Base-by-base conservation (phyloP, 495 filamentous ascomycete species). In the Diplogelasinospora grovesii region DNA sequence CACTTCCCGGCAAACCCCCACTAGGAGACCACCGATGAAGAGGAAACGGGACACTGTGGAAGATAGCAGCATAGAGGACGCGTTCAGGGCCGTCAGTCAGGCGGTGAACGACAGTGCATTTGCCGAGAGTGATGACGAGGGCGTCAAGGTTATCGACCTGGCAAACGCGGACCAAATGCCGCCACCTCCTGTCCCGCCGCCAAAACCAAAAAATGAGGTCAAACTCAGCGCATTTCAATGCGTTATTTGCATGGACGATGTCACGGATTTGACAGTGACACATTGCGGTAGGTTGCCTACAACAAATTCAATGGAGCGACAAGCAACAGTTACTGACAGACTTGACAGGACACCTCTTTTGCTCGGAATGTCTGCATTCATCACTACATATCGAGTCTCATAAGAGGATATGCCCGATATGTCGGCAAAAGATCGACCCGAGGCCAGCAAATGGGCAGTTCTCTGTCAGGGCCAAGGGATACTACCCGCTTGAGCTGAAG, bases 201-300 rank as follows among this genome's bases (percentile, higher is more conserved):
- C 63, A 2, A 66, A 69, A 20, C 55, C 61, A 10, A 78, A 76
- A 24, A 71, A 73, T 43, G 65, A 70, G 24, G 46, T 72, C 36
- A 74, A 73, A 50, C 43, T 85, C 36, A 65, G 74, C 41, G 59
- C 61, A 35, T 64, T 86, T 44, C 70, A 81, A 48, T 95, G 88
- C 45, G 82, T 89, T 21, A 86, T 95, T 36, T 95, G 88, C 66
- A 82, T 94, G 79, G 88, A 93, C 38, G 73, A 76, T 27, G 78
- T 75, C 3, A 81, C 71, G 14, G 71, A 83, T 53, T 57, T 89
- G 45, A 90, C 85, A 1, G 80, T 79, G 28, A 94, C 88, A 2
- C 70, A 81, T 49, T 95, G 88, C 58, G 88, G 88, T 92, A 78
- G 56, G 83, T 13, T 31, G 1, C 3, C 4, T 2, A 16, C 27